These are phyloP conservation scores for Apiospora kogelbergensis DNA, from an alignment of 2,329 filamentous ascomycete genomes.

Conservation along the genomic window DNA sequence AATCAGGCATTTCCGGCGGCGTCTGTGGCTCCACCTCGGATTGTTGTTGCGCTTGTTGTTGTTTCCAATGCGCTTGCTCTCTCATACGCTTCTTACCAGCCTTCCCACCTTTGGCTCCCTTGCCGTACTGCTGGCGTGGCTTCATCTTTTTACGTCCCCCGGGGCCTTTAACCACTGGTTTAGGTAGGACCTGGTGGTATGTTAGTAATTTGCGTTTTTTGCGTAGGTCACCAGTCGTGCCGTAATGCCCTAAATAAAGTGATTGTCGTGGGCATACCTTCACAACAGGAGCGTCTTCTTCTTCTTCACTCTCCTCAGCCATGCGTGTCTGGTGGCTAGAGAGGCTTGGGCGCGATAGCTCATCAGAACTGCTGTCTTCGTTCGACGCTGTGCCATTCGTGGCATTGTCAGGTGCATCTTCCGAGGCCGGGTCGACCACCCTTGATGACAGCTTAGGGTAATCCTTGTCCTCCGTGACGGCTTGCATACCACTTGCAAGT, in stretches of 20 bases:
- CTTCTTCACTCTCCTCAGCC: conserved; percentile 60
- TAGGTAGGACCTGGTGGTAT: conserved; percentile 19
- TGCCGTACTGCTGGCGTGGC: conserved; percentile 44
- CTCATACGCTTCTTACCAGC: conserved; percentile 34
- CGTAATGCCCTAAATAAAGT: neutral
- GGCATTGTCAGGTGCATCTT: conserved; percentile 49
- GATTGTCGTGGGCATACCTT: conserved; percentile 32
- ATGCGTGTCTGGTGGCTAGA: conserved; percentile 50
- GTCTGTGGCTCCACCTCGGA: conserved; percentile 20
- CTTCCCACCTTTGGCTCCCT: conserved; percentile 34
- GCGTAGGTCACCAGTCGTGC: neutral
- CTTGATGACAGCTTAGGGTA: conserved; percentile 55
- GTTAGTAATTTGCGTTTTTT: neutral
- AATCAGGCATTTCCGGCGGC: conserved; percentile 34
- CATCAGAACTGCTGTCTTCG: conserved; percentile 54
- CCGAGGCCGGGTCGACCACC: conserved; percentile 40
- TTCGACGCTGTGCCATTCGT: conserved; percentile 49
- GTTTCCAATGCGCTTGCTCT: conserved; percentile 25
- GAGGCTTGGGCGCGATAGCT: conserved; percentile 31
- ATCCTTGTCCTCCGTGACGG: conserved; percentile 56
- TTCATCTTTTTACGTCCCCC: conserved; percentile 48
- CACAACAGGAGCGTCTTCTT: conserved; percentile 32
- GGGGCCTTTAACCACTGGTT: conserved; percentile 19
- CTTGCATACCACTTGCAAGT: conserved; percentile 70
- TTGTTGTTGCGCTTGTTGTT: conserved; percentile 31